phyloP scores from a whole-genome alignment of 1,284 basidiomycete genomes.

The Ceratobasidium theobromae region DNA sequence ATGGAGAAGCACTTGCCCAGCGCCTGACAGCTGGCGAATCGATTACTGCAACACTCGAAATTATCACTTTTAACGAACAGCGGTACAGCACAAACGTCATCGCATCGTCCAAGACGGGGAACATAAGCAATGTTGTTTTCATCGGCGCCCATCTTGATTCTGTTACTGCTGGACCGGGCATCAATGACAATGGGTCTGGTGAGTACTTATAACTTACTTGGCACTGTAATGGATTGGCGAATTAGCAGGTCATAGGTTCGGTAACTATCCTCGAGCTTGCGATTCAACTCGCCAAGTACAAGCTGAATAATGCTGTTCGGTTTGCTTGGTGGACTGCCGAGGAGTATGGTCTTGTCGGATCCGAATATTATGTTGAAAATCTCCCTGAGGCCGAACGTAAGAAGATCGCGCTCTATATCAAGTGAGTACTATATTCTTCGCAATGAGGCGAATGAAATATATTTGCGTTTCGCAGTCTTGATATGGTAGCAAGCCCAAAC shows the following conservation, averaged over 20 bases:
- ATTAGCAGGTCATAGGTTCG: background rate
- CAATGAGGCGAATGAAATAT: background rate
- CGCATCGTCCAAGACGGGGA: constrained; percentile 20
- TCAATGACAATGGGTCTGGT: constrained; percentile 30
- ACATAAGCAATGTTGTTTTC: constrained; percentile 11
- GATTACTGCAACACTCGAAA: constrained; percentile 7
- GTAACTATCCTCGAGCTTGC: constrained; percentile 18
- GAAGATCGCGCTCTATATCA: constrained; percentile 27
- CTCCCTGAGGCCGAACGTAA: constrained; percentile 23
- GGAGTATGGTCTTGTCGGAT: constrained; percentile 19
- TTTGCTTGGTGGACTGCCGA: constrained; percentile 30
- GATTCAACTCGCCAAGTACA: constrained; percentile 24
- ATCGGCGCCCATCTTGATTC: constrained; percentile 23
- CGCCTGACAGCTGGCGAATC: background rate
- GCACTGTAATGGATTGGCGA: background rate
- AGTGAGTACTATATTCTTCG: background rate
- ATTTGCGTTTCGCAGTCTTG: background rate
- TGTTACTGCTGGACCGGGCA: constrained; percentile 17
- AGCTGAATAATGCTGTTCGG: constrained; percentile 24
- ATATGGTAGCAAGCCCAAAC: constrained; percentile 31
- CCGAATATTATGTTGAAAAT: constrained; percentile 16
- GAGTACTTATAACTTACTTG: background rate
- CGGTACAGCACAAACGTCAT: constrained; percentile 26
- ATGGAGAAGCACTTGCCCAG: background rate
- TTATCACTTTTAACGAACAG: background rate